These are phyloP conservation scores for Acanthamoeba healyi DNA, from an alignment of 208 protist genomes.

Conservation along the genomic window DNA sequence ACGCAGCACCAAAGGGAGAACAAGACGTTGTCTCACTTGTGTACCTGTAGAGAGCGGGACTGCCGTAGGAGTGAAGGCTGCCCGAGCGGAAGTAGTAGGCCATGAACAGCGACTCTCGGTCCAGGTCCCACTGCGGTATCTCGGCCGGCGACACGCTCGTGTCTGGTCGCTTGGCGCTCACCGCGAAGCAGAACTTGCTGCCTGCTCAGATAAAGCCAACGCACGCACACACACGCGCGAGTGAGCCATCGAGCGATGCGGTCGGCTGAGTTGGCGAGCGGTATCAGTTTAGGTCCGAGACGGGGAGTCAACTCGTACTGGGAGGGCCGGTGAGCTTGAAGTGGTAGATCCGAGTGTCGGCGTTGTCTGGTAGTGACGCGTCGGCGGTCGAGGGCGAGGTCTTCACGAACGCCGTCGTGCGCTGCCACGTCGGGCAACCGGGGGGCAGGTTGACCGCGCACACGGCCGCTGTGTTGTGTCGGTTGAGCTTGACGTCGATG, in stretches of 20 bases:
- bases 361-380: not conserved
- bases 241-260: too few species aligned
- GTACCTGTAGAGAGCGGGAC: conserved; percentile 17
- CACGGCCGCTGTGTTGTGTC: not conserved
- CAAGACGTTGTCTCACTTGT: too few species aligned
- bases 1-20: too few species aligned
- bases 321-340: not conserved
- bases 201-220: too few species aligned
- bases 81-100: conserved; percentile 29
- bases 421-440: conserved; percentile 11
- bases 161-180: not conserved
- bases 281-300: not conserved
- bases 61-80: conserved; percentile 40
- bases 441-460: not conserved
- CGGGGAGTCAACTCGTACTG: not conserved
- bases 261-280: too few species aligned
- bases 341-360: not conserved
- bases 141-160: not conserved
- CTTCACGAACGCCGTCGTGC: not conserved
- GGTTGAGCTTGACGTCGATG: not conserved
- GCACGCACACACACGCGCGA: too few species aligned
- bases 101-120: conserved; percentile 4
- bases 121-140: conserved; percentile 12
- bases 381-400: not conserved
- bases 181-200: conserved; percentile 31